phyloP scores from a whole-genome alignment of 352 stramenopile genomes.

The Phytophthora pinifolia region DNA sequence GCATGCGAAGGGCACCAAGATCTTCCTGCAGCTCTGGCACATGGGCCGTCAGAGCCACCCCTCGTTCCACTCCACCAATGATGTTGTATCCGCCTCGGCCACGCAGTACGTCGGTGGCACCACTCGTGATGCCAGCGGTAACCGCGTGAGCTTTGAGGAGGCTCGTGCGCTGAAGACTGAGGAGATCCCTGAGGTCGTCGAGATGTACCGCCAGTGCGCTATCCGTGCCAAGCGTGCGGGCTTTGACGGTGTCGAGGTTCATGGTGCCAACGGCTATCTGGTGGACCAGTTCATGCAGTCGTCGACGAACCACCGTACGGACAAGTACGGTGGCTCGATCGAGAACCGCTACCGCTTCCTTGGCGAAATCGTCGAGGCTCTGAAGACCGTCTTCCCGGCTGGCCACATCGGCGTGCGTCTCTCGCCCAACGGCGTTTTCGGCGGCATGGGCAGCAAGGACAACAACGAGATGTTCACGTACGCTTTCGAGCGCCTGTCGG shows the following conservation, averaged over 20 bases:
- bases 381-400: constrained; percentile 8
- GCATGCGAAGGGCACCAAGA: constrained; percentile 14
- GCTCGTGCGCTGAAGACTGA: constrained; percentile 10
- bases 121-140: constrained; percentile 8
- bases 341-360: constrained; percentile 17
- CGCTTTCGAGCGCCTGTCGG: constrained; percentile 6
- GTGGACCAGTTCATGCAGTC: constrained; percentile 22
- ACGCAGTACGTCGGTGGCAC: constrained; percentile 11
- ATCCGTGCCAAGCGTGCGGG: constrained; percentile 5
- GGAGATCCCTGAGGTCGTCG: constrained; percentile 12
- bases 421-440: constrained; percentile 11
- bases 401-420: constrained; percentile 14
- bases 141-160: constrained; percentile 6
- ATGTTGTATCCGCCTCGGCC: constrained; percentile 9
- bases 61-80: constrained; percentile 10
- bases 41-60: constrained; percentile 18
- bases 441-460: constrained; percentile 17
- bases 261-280: constrained; percentile 9
- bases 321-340: constrained; percentile 19
- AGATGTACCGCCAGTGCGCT: constrained; percentile 14
- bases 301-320: constrained; percentile 11
- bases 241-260: constrained; percentile 16
- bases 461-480: constrained; percentile 19
- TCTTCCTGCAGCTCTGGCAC: constrained; percentile 22
- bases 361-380: constrained; percentile 5